Conservation (phyloP, 2,329 filamentous ascomycete genomes). For the Ceratocystis huliohia region DNA sequence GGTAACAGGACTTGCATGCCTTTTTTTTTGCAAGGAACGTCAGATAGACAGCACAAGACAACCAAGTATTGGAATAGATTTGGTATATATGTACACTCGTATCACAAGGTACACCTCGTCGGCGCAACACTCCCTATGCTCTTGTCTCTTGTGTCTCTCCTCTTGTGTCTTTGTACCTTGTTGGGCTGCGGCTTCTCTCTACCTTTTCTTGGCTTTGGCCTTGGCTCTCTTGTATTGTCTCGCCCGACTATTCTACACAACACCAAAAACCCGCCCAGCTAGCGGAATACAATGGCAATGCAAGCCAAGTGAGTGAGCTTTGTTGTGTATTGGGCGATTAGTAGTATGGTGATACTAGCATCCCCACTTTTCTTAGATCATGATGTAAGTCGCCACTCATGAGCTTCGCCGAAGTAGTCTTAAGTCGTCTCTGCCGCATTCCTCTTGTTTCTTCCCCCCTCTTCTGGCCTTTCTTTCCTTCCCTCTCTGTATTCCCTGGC, state of each 20-base stretch:
- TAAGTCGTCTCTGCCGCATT: background rate
- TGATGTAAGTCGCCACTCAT: constrained; percentile 7
- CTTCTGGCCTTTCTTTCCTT: background rate
- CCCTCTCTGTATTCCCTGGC: background rate
- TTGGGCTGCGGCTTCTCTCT: too few species aligned
- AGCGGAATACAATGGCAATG: too few species aligned
- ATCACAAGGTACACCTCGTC: background rate
- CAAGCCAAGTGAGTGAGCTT: too few species aligned
- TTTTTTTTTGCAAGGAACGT: background rate
- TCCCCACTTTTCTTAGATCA: constrained; percentile 1
- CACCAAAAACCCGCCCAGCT: too few species aligned
- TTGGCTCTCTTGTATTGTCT: too few species aligned
- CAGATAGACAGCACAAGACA: background rate
- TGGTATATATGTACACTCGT: background rate
- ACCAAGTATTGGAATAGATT: background rate
- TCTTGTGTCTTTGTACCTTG: background rate
- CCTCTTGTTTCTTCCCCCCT: background rate
- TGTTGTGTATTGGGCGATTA: too few species aligned
- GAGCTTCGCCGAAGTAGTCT: background rate
- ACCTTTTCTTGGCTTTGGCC: too few species aligned
- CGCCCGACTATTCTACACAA: too few species aligned
- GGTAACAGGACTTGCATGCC: constrained; percentile 5
- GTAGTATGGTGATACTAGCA: background rate
- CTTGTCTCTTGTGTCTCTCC: background rate
- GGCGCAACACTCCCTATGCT: background rate